Conservation (phyloP, 169 alveolate genomes). For the Plasmodium vivax region DNA sequence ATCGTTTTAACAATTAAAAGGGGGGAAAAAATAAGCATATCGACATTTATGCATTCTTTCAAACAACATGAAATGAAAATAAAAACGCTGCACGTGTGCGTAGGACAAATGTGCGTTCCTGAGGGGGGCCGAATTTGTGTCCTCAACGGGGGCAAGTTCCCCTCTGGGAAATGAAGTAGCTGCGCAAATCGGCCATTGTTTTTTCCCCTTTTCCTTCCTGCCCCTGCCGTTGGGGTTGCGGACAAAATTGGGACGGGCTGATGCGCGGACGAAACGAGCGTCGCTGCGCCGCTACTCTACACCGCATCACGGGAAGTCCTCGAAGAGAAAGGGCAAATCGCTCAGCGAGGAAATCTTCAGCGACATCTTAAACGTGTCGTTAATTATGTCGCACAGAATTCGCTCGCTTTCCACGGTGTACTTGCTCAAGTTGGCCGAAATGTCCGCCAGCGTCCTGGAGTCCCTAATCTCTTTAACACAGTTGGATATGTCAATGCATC, state of each 20-base stretch:
- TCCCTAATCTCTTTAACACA: constrained; percentile 39
- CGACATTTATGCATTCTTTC: neutral
- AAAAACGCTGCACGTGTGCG: neutral
- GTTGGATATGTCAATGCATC: constrained; percentile 22
- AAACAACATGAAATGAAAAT: neutral
- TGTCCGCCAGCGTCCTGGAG: constrained; percentile 34
- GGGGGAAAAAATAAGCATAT: neutral
- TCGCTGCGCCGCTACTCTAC: neutral
- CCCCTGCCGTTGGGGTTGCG: neutral
- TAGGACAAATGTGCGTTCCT: neutral
- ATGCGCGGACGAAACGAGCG: neutral
- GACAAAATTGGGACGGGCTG: neutral
- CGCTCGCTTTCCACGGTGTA: constrained; percentile 54
- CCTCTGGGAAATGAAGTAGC: neutral
- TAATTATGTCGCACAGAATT: constrained; percentile 57
- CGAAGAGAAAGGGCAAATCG: constrained; percentile 70
- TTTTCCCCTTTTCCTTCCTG: neutral
- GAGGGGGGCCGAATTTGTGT: neutral
- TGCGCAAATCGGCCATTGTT: neutral
- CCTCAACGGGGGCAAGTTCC: neutral
- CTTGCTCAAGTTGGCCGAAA: constrained; percentile 34
- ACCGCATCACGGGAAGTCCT: constrained; percentile 22
- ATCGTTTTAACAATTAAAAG: neutral
- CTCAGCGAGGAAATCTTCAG: constrained; percentile 38
- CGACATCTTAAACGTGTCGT: constrained; percentile 49